These are phyloP conservation scores for Neopestalotiopsis sp. DNA, from an alignment of 2,329 filamentous ascomycete genomes.

Conservation along the genomic window DNA sequence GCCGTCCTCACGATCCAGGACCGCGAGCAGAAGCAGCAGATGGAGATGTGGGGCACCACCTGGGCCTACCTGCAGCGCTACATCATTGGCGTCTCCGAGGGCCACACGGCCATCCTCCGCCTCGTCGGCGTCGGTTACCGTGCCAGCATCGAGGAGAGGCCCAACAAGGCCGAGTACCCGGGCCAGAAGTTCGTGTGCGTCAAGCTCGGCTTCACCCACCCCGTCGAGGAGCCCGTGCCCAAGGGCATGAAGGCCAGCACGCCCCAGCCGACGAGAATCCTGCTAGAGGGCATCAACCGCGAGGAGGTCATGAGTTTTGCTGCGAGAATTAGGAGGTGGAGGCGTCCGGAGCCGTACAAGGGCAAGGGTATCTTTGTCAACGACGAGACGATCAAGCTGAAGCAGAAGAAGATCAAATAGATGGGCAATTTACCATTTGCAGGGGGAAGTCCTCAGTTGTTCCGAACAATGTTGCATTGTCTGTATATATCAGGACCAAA, in stretches of 20 bases:
- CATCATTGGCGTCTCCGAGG: conserved; percentile 93
- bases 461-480: background rate
- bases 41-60: conserved; percentile 93
- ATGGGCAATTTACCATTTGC: conserved; percentile 15
- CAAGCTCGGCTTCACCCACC: conserved; percentile 96
- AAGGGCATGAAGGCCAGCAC: conserved; percentile 83
- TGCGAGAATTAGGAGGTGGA: conserved; percentile 85
- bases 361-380: conserved; percentile 99
- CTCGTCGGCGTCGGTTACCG: conserved; percentile 96
- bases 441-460: background rate
- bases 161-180: conserved; percentile 74
- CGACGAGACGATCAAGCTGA: conserved; percentile 95
- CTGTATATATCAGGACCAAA: background rate
- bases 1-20: conserved; percentile 75
- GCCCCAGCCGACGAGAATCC: conserved; percentile 87
- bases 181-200: conserved; percentile 90
- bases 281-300: conserved; percentile 87
- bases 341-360: conserved; percentile 96
- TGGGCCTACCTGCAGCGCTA: conserved; percentile 90
- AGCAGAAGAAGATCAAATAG: conserved; percentile 97
- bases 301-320: conserved; percentile 91
- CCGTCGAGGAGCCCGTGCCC: conserved; percentile 87
- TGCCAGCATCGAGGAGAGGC: conserved; percentile 81
- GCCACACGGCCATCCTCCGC: conserved; percentile 90
- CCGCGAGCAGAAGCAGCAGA: conserved; percentile 72